These are phyloP conservation scores for Medakamo hakoo DNA, from an alignment of 139 green algal genomes.

Conservation along the genomic window DNA sequence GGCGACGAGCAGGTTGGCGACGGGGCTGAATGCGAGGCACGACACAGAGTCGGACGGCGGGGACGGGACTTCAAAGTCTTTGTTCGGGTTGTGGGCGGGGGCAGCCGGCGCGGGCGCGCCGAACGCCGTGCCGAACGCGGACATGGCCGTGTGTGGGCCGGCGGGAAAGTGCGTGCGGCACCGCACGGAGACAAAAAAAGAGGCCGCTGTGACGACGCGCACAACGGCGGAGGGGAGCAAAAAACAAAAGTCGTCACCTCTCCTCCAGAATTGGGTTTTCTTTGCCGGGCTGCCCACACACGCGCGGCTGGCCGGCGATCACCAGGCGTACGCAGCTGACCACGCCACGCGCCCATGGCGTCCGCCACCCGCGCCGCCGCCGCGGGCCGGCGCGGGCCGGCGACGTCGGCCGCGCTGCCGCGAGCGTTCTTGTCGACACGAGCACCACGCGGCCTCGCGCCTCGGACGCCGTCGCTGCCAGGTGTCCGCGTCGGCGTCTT, in stretches of 20 bases:
- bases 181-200: neutral
- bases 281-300: too few relatives aligned
- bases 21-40: constrained; percentile 66
- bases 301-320: neutral
- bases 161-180: neutral
- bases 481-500: too few relatives aligned
- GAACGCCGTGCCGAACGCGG: constrained; percentile 3
- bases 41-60: constrained; percentile 59
- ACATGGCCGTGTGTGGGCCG: constrained; percentile 3
- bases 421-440: too few relatives aligned
- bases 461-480: too few relatives aligned
- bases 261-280: too few relatives aligned
- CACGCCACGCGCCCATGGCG: too few relatives aligned
- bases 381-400: too few relatives aligned
- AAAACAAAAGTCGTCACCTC: neutral
- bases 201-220: too few relatives aligned
- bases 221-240: neutral
- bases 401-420: too few relatives aligned
- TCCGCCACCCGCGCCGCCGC: too few relatives aligned
- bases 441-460: too few relatives aligned
- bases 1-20: constrained; percentile 69
- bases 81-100: constrained; percentile 54
- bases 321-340: too few relatives aligned
- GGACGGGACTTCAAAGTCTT: constrained; percentile 53
- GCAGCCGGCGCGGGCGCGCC: constrained; percentile 5